phyloP scores from a whole-genome alignment of 257 asterid genomes.

The Coffea eugenioides region DNA sequence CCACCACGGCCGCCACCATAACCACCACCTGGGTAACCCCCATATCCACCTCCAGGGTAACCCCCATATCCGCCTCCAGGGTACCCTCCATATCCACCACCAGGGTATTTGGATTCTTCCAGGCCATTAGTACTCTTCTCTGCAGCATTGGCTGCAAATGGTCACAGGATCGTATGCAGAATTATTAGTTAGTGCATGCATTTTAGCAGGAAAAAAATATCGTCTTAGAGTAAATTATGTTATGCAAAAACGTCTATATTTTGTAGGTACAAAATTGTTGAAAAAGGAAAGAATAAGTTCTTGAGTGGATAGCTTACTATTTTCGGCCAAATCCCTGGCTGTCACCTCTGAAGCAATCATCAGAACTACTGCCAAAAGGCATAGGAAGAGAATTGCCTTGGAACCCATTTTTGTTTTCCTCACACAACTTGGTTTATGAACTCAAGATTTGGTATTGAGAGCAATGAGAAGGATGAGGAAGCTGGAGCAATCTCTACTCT shows the following conservation, averaged over 20 bases:
- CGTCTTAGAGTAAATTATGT: too few relatives aligned
- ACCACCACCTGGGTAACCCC: slow-evolving; percentile 5
- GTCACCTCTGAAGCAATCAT: not conserved
- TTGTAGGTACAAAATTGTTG: too few relatives aligned
- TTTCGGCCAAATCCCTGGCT: slow-evolving; percentile 7
- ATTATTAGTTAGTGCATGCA: too few relatives aligned
- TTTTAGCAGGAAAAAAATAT: too few relatives aligned
- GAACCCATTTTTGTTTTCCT: not conserved
- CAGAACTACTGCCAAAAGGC: not conserved
- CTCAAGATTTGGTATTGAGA: not conserved
- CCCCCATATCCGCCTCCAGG: slow-evolving; percentile 22
- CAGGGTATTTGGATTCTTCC: slow-evolving; percentile 12
- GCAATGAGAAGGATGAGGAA: not conserved
- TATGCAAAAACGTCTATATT: not conserved
- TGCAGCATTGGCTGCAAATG: not conserved
- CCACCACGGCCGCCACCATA: not conserved
- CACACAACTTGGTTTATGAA: not conserved
- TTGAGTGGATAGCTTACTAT: not conserved
- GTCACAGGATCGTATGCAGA: not conserved
- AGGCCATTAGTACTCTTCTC: slow-evolving; percentile 7
- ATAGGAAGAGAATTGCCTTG: not conserved
- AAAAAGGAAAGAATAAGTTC: not conserved
- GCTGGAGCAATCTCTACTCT: not conserved
- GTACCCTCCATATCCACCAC: slow-evolving; percentile 8
- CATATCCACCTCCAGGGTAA: slow-evolving; percentile 7